Evolutionary conservation across 2,329 filamentous ascomycete species (phyloP), one percentile per base, ranked within the genome.

Genomic region (Botrytis fabae): DNA sequence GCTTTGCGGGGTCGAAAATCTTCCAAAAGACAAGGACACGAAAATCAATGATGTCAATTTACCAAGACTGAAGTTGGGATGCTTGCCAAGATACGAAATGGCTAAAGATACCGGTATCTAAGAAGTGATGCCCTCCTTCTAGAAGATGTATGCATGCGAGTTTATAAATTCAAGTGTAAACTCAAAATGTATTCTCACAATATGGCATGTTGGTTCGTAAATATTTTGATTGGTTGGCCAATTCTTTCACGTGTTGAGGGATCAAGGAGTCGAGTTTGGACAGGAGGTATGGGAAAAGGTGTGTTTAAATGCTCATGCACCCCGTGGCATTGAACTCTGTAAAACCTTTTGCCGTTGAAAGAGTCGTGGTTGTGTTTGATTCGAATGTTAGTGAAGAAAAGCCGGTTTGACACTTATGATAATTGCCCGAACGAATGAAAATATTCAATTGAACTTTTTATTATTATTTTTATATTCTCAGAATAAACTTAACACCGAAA

Each of bases 351-450:
- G 35, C 28, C 28, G 54, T 44, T 66, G 62, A 14, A 25, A 57
- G 48, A 71, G 18, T 71, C 38, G 61, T 71, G 38, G 38, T 57
- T 48, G 28, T 71, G 46, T 32, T 71, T 71, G 70, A 71, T 66
- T 71, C 35, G 48, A 46, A 71, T 66, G 32, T 46, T 63, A 46
- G 59, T 28, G 16, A 42, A 42, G 2, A n/a, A 62, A 46, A 32
- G 25, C 8, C 60, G 16, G 25, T 66, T 71, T 54, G 60, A 59
- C 6, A 71, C 28, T 68, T 20, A 57, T 28, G 20, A 46, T 10
- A 62, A 66, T 48, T 59, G 7, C 46, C 70, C 70, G 70, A 18
- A 46, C 61, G 70, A 71, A 71, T 71, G 1, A 71, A 71, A 71
- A 71, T 71, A 71, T 68, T 71, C 46, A 3, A 70, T 32, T 4